A percentile compares a stretch with the other conserved stretches of the same genome.
phyloP scores from a whole-genome alignment of 257 asterid species.

The Lantana camara region DNA sequence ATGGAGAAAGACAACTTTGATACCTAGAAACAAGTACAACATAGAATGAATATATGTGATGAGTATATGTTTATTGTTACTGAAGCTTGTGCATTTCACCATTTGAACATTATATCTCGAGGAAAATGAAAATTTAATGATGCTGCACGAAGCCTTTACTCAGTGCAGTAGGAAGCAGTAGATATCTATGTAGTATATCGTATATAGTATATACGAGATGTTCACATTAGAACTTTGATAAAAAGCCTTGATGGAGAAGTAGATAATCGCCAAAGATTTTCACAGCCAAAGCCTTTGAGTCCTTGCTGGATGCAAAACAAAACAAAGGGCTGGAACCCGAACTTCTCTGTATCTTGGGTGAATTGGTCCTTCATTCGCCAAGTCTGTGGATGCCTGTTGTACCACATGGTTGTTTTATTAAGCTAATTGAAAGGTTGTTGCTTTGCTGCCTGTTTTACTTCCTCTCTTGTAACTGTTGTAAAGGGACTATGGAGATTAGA shows the following conservation, averaged over 20 bases:
- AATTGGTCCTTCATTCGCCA: conserved; percentile 13
- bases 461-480: not conserved
- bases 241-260: not conserved
- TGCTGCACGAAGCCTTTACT: not conserved
- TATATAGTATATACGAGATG: not conserved
- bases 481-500: not conserved
- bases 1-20: not conserved
- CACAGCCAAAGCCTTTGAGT: not conserved
- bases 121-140: not conserved
- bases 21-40: too few relatives aligned
- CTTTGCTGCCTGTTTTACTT: not conserved
- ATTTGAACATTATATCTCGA: not conserved
- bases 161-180: not conserved
- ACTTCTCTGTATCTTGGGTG: conserved; percentile 14
- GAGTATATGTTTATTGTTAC: not conserved
- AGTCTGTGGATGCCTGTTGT: not conserved
- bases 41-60: not conserved
- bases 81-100: conserved; percentile 3
- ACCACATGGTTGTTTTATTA: not conserved
- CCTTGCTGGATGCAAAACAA: conserved; percentile 18
- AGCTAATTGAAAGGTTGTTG: not conserved
- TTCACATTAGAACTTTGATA: not conserved
- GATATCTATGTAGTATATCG: too few relatives aligned
- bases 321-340: conserved; percentile 13
- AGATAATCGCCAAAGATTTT: not conserved